These are phyloP conservation scores for Asterophora lycoperdoides DNA, from an alignment of 768 basidiomycete species.

Conservation along the genomic window DNA sequence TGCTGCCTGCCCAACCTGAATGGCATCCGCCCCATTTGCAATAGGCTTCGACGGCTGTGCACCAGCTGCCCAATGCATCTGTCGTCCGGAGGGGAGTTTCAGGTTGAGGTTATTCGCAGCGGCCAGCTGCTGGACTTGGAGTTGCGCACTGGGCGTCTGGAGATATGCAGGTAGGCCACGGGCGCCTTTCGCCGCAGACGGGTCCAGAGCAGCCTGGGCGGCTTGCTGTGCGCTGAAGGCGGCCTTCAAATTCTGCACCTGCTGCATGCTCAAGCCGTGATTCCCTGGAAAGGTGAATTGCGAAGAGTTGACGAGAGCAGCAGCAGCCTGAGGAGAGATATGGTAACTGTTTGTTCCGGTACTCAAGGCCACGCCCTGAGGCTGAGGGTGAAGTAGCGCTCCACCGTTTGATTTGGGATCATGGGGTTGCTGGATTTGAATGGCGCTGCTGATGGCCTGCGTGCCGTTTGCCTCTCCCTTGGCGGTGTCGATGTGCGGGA, in stretches of 20 bases:
- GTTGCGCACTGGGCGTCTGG: slow-evolving; percentile 19
- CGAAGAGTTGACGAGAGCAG: slow-evolving; percentile 32
- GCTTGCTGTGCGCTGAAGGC: slow-evolving; percentile 39
- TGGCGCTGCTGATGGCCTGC: slow-evolving; percentile 27
- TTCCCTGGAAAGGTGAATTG: slow-evolving; percentile 22
- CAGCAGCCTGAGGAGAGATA: slow-evolving; percentile 29
- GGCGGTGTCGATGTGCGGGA: slow-evolving; percentile 42
- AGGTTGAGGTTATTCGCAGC: slow-evolving; percentile 32
- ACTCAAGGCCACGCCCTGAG: not conserved
- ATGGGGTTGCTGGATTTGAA: slow-evolving; percentile 28
- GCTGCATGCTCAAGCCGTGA: slow-evolving; percentile 46
- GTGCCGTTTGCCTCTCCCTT: slow-evolving; percentile 29
- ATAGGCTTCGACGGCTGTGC: slow-evolving; percentile 27
- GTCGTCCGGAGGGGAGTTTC: slow-evolving; percentile 38
- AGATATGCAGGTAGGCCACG: not conserved
- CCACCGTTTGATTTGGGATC: slow-evolving; percentile 19
- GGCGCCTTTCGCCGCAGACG: not conserved
- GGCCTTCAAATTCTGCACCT: slow-evolving; percentile 55
- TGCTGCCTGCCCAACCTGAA: slow-evolving; percentile 28
- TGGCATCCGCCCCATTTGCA: slow-evolving; percentile 29
- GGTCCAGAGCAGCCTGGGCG: slow-evolving; percentile 32
- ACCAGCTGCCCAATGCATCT: slow-evolving; percentile 35
- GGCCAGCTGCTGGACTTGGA: slow-evolving; percentile 34
- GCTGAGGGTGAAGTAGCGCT: not conserved
- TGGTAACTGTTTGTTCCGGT: slow-evolving; percentile 22